phyloP scores from a whole-genome alignment of 768 basidiomycete species.

The Rubroboletus pulcherrimus region DNA sequence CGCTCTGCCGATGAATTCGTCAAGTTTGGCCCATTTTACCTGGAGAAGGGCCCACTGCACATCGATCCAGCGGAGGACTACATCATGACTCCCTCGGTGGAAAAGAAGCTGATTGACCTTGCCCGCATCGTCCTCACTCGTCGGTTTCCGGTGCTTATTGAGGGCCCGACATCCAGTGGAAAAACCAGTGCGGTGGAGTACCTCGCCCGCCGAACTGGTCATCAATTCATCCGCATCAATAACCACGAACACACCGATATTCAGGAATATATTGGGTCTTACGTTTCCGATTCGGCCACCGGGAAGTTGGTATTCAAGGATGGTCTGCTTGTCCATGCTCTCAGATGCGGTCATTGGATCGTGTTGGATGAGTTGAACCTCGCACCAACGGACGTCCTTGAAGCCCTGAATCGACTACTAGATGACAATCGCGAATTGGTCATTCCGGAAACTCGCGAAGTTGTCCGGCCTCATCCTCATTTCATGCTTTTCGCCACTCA shows the following conservation, averaged over 20 bases:
- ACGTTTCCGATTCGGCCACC: constrained; percentile 86
- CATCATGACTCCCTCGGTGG: constrained; percentile 93
- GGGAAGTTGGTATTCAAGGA: constrained; percentile 96
- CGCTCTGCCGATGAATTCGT: constrained; percentile 54
- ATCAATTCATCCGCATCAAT: constrained; percentile 96
- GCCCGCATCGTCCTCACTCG: constrained; percentile 85
- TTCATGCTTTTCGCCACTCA: constrained; percentile 99
- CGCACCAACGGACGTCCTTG: constrained; percentile 96
- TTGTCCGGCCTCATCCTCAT: constrained; percentile 87
- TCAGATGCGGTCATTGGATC: constrained; percentile 93
- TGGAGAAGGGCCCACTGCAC: constrained; percentile 71
- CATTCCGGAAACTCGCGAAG: constrained; percentile 94
- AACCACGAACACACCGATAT: constrained; percentile 99
- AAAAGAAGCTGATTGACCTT: constrained; percentile 91
- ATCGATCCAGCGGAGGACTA: constrained; percentile 73
- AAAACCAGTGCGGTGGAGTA: constrained; percentile 98
- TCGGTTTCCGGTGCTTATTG: constrained; percentile 91
- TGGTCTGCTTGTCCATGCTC: constrained; percentile 87
- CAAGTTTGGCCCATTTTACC: constrained; percentile 89
- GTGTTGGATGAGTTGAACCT: constrained; percentile 97
- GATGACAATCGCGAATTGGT: constrained; percentile 97
- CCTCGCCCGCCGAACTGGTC: constrained; percentile 87
- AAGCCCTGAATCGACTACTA: constrained; percentile 92
- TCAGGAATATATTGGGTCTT: constrained; percentile 96
- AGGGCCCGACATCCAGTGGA: constrained; percentile 96